Evolutionary conservation across 176 grass and related monocot genomes (phyloP), one percentile per base, ranked within the genome.

Genomic region (Ensete ventricosum): DNA sequence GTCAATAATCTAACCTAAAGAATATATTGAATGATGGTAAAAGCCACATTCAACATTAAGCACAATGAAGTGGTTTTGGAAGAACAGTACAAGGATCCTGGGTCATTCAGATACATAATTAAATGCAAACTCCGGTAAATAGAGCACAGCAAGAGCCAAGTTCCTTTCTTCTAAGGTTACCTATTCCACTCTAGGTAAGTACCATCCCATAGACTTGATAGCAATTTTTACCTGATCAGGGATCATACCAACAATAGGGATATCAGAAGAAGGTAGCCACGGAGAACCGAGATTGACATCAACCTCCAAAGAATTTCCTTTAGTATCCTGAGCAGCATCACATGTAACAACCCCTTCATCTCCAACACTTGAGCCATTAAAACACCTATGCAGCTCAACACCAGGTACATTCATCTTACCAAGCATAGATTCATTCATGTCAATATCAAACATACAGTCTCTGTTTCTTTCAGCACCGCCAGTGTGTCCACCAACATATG

Each of bases 161-260:
- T 14, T 69, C 29, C 49, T 10, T 63, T 69, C 66, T 22, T 58
- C 14, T 52, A 50, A 50, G 4, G 50, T 43, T 50, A 69, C 12
- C 12, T 8, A 66, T 49, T 51, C 25, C 20, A 67, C 9, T 48
- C 14, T 67, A 67, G 65, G 13, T 12, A 65, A 65, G 22, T 26
- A 65, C 34, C 34, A 43, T 13, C 63, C 21, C 2, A 11, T n/a
- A 20, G 14, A 48, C 20, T 49, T 70, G 48, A 22, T 70, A 52
- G 1, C 1, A 52, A n/a, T 29, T 17, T 43, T 85, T 99, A 99
- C 91, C 96, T 91, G 89, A 82, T 94, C 84, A 82, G 78, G 86
- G 74, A 84, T 82, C 80, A 90, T 84, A 54, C 50, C 82, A 57
- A 80, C 80, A 54, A 73, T 70, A 65, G 91, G 79, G 79, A 86